Evolutionary conservation across 2,329 filamentous ascomycete species (phyloP), one percentile per base, ranked within the genome.

Genomic region (Cryphonectria naterciae): DNA sequence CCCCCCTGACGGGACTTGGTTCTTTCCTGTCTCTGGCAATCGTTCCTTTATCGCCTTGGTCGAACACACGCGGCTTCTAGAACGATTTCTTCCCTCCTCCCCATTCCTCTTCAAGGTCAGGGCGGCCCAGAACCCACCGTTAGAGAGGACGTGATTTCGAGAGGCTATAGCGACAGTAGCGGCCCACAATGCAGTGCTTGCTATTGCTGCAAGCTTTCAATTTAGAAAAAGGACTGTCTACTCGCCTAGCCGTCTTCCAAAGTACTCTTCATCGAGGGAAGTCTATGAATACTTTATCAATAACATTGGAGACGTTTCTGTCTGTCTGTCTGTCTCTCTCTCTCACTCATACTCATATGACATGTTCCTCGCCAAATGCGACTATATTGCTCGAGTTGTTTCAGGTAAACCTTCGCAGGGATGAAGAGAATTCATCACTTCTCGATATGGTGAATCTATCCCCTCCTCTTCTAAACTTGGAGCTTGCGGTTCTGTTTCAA

Each of bases 41-140:
- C 54, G 6, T 32, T 58, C 54, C 25, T 32, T 8, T 19, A 32
- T 28, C 28, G 25, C 25, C 10, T 35, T 39, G 15, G 41, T 32
- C 22, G n/a, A 43, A 28, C 61, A 64, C 7, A 28, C 61, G 37
- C 61, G 61, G 61, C 61, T 64, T 64, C 61, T 64, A 64, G 61
- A 64, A 64, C 61, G 17, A 39, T 28, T 43, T 3, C 13, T 32
- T 32, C 32, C 22, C 22, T 28, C n/a, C 46, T n/a, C 41, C 17
- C 60, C 60, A 37, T 39, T 62, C 61, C 41, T 46, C n/a, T 64
- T 46, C 17, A 15, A 43, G n/a, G 39, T 4, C 41, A 3, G 25
- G 5, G n/a, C 61, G 15, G 28, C 58, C 58, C 32, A 61, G 32
- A 61, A 39, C 37, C 56, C 56, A 60, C 56, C 13, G 17, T 60